Evolutionary conservation across 129 eudicot species (phyloP).

Genomic region (Solidago caesia): DNA sequence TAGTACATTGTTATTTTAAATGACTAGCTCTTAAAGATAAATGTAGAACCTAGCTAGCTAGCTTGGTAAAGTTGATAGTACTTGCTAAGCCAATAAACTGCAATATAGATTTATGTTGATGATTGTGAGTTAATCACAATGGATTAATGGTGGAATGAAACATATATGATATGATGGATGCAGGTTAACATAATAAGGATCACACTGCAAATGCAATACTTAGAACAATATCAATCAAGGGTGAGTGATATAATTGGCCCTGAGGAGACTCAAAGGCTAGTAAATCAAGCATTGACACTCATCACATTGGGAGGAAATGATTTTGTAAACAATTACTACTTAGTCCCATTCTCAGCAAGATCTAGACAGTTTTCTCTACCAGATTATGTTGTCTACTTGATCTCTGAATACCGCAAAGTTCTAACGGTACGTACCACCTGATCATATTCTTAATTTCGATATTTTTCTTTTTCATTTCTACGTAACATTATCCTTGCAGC

Average conservation of each 20-base stretch:
- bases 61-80: too few species aligned
- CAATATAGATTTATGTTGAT: too few species aligned
- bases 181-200: constrained; percentile 66
- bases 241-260: constrained; percentile 52
- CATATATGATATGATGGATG: background rate
- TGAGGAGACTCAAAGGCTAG: constrained; percentile 41
- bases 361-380: constrained; percentile 53
- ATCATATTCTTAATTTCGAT: too few species aligned
- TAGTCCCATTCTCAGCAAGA: constrained; percentile 57
- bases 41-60: too few species aligned
- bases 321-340: constrained; percentile 72
- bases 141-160: too few species aligned
- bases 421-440: constrained; percentile 38
- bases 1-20: too few species aligned
- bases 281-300: constrained; percentile 49
- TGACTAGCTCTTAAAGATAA: too few species aligned
- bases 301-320: constrained; percentile 81
- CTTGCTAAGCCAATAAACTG: too few species aligned
- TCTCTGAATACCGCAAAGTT: constrained; percentile 69
- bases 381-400: constrained; percentile 44
- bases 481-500: too few species aligned
- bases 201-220: constrained; percentile 45
- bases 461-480: too few species aligned
- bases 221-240: constrained; percentile 56
- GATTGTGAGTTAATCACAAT: too few species aligned